Conservation (phyloP, 495 filamentous ascomycete species). For the Lineolata rhizophorae region DNA sequence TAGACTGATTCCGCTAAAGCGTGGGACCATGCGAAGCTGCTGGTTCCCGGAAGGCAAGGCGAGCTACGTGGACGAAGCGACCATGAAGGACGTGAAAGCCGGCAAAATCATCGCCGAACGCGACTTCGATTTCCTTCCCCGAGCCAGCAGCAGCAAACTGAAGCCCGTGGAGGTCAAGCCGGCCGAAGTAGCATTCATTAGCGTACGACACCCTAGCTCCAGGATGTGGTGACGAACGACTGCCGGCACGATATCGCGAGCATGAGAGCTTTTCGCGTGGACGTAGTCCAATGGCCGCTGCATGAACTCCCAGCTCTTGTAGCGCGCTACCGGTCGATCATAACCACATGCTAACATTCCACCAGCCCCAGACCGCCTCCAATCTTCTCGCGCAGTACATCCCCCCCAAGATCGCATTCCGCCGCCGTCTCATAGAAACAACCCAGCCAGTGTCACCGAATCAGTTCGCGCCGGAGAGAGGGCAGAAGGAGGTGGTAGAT, state of each 20-base stretch:
- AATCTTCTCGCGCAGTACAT: slow-evolving; percentile 26
- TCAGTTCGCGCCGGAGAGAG: slow-evolving; percentile 3
- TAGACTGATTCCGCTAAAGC: slow-evolving; percentile 29
- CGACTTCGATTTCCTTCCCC: slow-evolving; percentile 15
- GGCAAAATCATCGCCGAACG: slow-evolving; percentile 22
- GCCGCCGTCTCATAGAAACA: slow-evolving; percentile 23
- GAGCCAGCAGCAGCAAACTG: neutral
- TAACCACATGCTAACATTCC: no score
- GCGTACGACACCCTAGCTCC: no score
- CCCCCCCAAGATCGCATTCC: slow-evolving; percentile 28
- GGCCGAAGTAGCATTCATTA: no score
- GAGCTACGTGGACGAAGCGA: slow-evolving; percentile 26
- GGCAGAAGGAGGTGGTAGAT: no score
- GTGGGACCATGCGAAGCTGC: slow-evolving; percentile 31
- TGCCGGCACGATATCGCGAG: no score
- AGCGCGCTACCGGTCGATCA: no score
- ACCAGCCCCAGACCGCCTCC: slow-evolving; percentile 24
- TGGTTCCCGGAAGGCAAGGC: slow-evolving; percentile 32
- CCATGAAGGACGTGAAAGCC: slow-evolving; percentile 22
- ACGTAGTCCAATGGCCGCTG: no score
- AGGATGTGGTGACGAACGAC: no score
- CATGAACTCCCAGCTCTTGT: no score
- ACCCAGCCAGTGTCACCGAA: slow-evolving; percentile 6
- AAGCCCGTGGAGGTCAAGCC: slow-evolving; percentile 2
- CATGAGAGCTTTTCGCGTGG: no score